A percentile compares a stretch with the other conserved stretches of the same genome.
phyloP scores from a whole-genome alignment of 345 rosid species.

The Citrus australasica region DNA sequence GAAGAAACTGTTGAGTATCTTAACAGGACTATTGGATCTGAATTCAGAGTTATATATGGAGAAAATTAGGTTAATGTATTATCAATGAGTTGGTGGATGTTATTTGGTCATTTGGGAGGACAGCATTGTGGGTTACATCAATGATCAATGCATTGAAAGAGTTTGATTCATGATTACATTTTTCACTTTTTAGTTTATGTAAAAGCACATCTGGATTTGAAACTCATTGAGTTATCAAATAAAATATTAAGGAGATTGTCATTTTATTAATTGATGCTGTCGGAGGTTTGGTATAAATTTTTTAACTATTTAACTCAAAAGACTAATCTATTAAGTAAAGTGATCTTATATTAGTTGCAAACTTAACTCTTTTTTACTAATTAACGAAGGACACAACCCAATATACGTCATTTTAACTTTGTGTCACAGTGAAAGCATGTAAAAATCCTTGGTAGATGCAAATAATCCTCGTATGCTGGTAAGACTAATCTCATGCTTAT shows the following conservation, averaged over 20 bases:
- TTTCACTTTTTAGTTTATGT: too few species aligned
- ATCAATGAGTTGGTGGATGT: not conserved
- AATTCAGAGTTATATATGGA: not conserved
- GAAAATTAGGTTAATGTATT: not conserved
- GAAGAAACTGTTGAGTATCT: not conserved
- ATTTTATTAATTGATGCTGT: too few species aligned
- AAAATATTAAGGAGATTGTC: too few species aligned
- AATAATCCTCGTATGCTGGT: too few species aligned
- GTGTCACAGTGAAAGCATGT: too few species aligned
- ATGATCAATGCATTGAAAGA: not conserved
- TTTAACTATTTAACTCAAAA: too few species aligned
- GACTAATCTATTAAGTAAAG: fast-evolving
- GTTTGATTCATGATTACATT: not conserved
- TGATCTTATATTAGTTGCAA: fast-evolving
- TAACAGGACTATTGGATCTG: not conserved
- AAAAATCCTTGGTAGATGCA: too few species aligned
- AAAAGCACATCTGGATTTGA: too few species aligned
- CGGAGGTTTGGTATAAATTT: fast-evolving
- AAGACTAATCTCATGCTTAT: too few species aligned
- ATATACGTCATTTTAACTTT: too few species aligned
- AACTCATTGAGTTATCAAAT: too few species aligned
- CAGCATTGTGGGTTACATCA: not conserved
- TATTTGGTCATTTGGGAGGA: not conserved
- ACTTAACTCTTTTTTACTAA: fast-evolving
- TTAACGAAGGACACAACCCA: too few species aligned